Conservation (phyloP, 345 rosid species). For the Zanthoxylum bungeanum region DNA sequence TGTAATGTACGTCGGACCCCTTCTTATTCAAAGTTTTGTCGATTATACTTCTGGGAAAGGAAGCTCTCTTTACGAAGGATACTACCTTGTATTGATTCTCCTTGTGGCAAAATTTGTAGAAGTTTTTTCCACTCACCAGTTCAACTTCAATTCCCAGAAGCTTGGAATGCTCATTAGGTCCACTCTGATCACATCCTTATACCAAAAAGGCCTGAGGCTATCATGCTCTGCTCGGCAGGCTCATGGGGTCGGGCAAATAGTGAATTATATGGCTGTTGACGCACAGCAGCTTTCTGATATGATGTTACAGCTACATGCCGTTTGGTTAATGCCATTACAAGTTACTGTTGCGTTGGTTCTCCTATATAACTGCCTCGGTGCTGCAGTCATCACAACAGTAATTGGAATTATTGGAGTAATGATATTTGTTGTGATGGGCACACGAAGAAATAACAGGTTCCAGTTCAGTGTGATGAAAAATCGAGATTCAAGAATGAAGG, state of each 20-base stretch:
- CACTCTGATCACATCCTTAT: conserved; percentile 74
- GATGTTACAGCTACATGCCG: conserved; percentile 92
- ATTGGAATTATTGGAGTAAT: conserved; percentile 50
- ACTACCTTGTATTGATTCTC: conserved; percentile 70
- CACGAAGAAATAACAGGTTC: conserved; percentile 59
- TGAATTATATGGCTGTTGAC: conserved; percentile 97
- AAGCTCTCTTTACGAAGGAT: conserved; percentile 72
- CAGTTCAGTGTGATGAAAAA: conserved; percentile 65
- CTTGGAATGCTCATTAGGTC: conserved; percentile 91
- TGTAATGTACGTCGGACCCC: conserved; percentile 78
- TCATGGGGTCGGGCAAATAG: conserved; percentile 96
- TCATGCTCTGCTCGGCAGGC: conserved; percentile 84
- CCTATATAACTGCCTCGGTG: conserved; percentile 61
- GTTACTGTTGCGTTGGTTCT: conserved; percentile 63
- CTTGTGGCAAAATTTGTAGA: conserved; percentile 74
- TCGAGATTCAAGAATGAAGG: conserved; percentile 91
- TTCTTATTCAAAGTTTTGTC: conserved; percentile 80
- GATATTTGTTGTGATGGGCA: conserved; percentile 48
- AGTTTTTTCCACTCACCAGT: conserved; percentile 75
- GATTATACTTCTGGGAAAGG: conserved; percentile 79
- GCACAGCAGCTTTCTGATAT: conserved; percentile 96
- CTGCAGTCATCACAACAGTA: conserved; percentile 50
- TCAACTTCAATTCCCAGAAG: conserved; percentile 85
- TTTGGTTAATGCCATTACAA: conserved; percentile 92
- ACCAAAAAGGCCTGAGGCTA: conserved; percentile 72